Base-by-base conservation (phyloP, 108 stramenopile species). In the Asterionellopsis glacialis region DNA sequence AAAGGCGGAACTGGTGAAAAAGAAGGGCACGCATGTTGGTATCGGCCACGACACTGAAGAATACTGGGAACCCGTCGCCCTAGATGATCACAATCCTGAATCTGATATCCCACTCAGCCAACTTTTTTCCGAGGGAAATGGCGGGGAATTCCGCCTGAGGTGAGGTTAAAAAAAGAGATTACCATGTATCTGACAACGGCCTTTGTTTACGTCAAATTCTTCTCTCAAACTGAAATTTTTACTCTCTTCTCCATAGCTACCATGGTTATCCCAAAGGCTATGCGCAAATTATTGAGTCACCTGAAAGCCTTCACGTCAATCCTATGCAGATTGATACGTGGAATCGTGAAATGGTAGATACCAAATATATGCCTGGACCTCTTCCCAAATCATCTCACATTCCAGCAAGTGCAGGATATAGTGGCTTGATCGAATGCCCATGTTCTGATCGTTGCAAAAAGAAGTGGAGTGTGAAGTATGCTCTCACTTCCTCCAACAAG, bases 271-370 rank as follows among this genome's bases (percentile, higher is more conserved):
- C 75, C 26, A 44, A 49, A 14, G 68, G 75, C 51, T 76, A 76
- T 55, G 75, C 75, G 10, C 75, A 76, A 61, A 19, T 76, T 9
- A 55, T 76, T 0, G 47, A 64, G 23, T 66, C 64, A 0, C 69
- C 75, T 10, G 27, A 48, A 25, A 53, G 42, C 24, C 70, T 76
- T 57, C 25, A 26, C 33, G 43, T 61, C 14, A 66, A 41, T 9
- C 75, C 75, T 15, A 76, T 76, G 75, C 75, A 76, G 45, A 76
- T 76, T 57, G 75, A 76, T 21, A 71, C 69, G 10, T 76, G 75
- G 75, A 71, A 71, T 47, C 69, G 75, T 33, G 45, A 76, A 1
- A 61, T 70, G 64, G 47, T 12, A 7, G 59, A 55, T 38, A 11
- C 45, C n/a, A 33, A 33, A 7, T 33, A 33, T 7, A 33, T 33